These are phyloP conservation scores for Oryza rufipogon DNA, from an alignment of 176 grass and related monocot species.

Conservation along the genomic window DNA sequence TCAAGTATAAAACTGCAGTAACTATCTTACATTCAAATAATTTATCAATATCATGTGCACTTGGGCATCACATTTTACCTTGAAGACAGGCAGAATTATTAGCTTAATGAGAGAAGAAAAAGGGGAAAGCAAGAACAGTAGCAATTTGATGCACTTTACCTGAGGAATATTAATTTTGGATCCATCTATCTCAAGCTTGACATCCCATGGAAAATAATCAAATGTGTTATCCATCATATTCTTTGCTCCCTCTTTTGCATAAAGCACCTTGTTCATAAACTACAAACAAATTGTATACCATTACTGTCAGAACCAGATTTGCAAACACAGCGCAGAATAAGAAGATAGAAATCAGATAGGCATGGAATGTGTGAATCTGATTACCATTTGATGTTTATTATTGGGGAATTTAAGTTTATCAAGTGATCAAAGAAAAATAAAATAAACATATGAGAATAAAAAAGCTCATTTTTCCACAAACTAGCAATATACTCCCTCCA, in stretches of 20 bases:
- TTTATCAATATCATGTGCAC: conserved; percentile 1
- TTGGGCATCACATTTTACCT: conserved; percentile 10
- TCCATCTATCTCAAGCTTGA: conserved; percentile 91
- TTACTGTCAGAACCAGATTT: conserved; percentile 12
- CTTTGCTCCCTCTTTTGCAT: conserved; percentile 98
- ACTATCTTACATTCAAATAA: background rate
- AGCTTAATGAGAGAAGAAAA: conserved; percentile 11
- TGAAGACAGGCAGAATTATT: conserved; percentile 15
- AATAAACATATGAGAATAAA: background rate
- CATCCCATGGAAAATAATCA: conserved; percentile 79
- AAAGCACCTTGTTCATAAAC: conserved; percentile 96
- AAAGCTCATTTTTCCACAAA: background rate
- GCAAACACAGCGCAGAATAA: background rate
- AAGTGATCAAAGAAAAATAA: conserved; percentile 10
- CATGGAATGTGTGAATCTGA: conserved; percentile 2
- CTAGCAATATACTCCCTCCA: background rate
- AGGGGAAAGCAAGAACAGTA: background rate
- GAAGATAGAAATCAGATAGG: conserved; percentile 11
- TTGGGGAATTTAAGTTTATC: background rate
- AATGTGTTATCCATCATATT: conserved; percentile 94
- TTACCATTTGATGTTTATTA: conserved; percentile 9
- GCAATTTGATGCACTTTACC: conserved; percentile 36
- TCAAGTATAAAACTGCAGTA: background rate
- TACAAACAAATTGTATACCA: conserved; percentile 41
- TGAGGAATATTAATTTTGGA: conserved; percentile 80